Conservation (phyloP, 2,329 filamentous ascomycete species). For the Huntiella omanensis region DNA sequence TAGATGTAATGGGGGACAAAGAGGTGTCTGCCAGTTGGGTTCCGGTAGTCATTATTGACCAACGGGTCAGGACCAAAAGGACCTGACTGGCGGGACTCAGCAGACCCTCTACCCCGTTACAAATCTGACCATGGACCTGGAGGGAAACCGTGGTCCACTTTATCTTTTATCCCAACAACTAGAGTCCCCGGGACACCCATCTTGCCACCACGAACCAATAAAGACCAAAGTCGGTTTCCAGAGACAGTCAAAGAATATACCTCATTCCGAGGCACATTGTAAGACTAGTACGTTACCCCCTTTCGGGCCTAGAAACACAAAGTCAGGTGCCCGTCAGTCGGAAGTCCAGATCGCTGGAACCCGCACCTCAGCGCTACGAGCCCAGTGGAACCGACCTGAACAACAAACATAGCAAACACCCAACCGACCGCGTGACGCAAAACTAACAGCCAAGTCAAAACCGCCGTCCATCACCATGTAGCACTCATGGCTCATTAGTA, state of each 20-base stretch:
- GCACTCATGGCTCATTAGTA: not conserved
- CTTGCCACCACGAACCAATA: conserved; percentile 14
- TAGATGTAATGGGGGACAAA: conserved; percentile 16
- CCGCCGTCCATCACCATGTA: too few species aligned
- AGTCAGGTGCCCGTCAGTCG: conserved; percentile 33
- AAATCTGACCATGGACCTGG: not conserved
- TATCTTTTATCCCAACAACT: not conserved
- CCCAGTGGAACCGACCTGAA: conserved; percentile 16
- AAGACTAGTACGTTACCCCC: conserved; percentile 50
- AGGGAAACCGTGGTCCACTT: not conserved
- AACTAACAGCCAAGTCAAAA: conserved; percentile 23
- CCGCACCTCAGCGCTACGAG: conserved; percentile 1
- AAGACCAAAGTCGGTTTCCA: conserved; percentile 41
- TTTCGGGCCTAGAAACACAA: conserved; percentile 30
- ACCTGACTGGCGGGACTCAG: conserved; percentile 1
- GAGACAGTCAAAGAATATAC: conserved; percentile 58
- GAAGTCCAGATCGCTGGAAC: not conserved
- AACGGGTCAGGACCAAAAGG: not conserved
- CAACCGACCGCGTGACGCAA: conserved; percentile 50
- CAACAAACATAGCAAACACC: conserved; percentile 37
- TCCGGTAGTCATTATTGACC: not conserved
- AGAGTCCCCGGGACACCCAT: conserved; percentile 6
- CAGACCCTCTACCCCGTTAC: conserved; percentile 1
- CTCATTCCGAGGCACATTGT: conserved; percentile 52
- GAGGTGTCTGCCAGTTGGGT: conserved; percentile 1